phyloP scores from a whole-genome alignment of 768 basidiomycete species.

The Trichaptum fuscoviolaceum region DNA sequence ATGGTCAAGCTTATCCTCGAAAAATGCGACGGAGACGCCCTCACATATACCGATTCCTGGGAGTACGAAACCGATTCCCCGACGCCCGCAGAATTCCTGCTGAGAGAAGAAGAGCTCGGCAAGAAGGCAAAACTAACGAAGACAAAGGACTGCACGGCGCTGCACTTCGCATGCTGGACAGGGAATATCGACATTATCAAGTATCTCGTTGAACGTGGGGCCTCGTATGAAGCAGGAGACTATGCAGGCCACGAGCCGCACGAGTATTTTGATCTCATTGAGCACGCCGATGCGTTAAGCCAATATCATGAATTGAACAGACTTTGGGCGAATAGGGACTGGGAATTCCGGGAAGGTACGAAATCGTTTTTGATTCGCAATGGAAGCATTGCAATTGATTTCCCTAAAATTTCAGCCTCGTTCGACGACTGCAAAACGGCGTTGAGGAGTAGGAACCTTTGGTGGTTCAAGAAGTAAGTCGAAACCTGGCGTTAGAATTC shows the following conservation, averaged over 20 bases:
- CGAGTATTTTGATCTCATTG: neutral
- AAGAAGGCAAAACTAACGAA: neutral
- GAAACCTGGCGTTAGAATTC: neutral
- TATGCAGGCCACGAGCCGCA: neutral
- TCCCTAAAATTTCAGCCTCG: neutral
- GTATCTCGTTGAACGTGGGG: neutral
- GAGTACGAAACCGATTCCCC: neutral
- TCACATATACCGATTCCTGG: neutral
- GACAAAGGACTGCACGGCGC: neutral
- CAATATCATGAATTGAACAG: neutral
- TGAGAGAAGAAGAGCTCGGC: neutral
- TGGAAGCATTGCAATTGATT: neutral
- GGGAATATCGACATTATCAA: neutral
- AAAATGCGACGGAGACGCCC: neutral
- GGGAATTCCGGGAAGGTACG: neutral
- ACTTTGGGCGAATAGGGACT: neutral
- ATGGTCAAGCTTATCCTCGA: neutral
- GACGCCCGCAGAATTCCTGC: neutral
- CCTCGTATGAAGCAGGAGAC: neutral
- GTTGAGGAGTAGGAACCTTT: neutral
- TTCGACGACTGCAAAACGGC: neutral
- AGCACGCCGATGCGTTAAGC: constrained; percentile 1
- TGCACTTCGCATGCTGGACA: constrained; percentile 1
- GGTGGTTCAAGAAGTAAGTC: neutral
- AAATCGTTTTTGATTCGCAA: neutral